A percentile compares a stretch with the other conserved stretches of the same genome.
Conservation (phyloP, 257 asterid species). For the Euphrasia confusa region DNA sequence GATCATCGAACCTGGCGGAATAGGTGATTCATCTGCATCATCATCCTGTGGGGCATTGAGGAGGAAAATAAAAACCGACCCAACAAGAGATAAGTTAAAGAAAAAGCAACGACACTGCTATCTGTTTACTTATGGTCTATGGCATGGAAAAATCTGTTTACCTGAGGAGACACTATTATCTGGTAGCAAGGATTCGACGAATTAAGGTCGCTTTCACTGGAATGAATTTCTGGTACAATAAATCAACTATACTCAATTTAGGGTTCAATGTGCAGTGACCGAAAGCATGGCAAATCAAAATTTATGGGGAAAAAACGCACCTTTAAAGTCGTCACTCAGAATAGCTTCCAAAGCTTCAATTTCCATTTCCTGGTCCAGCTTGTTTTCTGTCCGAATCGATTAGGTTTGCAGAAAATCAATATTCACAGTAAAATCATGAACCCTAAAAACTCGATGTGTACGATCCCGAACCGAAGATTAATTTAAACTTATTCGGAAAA, state of each 20-base stretch:
- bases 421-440: conserved; percentile 16
- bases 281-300: background rate
- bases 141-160: conserved; percentile 23
- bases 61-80: conserved; percentile 4
- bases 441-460: conserved; percentile 24
- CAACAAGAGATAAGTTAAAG: conserved; percentile 10
- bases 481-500: conserved; percentile 7
- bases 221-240: conserved; percentile 70
- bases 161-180: conserved; percentile 87
- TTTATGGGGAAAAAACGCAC: conserved; percentile 31
- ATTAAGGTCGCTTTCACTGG: conserved; percentile 81
- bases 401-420: conserved; percentile 14
- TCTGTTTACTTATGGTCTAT: conserved; percentile 10
- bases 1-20: conserved; percentile 51
- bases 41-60: conserved; percentile 50
- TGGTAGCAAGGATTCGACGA: conserved; percentile 86
- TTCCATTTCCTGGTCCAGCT: conserved; percentile 96
- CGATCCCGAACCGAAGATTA: background rate
- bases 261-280: conserved; percentile 25
- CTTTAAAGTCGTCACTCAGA: conserved; percentile 84
- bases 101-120: conserved; percentile 11
- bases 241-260: conserved; percentile 38
- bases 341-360: conserved; percentile 95
- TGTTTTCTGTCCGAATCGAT: conserved; percentile 49
- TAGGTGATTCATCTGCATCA: conserved; percentile 58